A percentile compares a stretch with the other conserved stretches of the same genome.
These are phyloP conservation scores for Penicillium janthinellum DNA, from an alignment of 2,329 filamentous ascomycete species.

Conservation along the genomic window DNA sequence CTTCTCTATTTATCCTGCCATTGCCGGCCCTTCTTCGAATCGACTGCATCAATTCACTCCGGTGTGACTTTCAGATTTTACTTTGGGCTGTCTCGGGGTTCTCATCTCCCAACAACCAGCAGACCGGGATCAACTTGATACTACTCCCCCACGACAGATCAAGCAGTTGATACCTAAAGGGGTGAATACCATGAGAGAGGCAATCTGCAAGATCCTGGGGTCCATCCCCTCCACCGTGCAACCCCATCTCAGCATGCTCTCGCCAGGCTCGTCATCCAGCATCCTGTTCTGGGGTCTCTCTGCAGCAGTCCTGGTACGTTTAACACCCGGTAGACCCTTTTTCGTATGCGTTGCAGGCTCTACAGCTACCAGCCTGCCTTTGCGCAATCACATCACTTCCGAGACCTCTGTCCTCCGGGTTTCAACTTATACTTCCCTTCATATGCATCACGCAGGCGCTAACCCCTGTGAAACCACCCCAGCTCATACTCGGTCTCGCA, in stretches of 20 bases:
- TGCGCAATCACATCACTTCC: not conserved
- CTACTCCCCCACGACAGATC: not conserved
- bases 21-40: not conserved
- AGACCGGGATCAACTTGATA: not conserved
- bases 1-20: not conserved
- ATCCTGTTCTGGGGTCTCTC: slow-evolving; percentile 17
- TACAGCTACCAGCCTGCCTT: slow-evolving; percentile 5
- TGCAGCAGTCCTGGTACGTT: slow-evolving; percentile 25
- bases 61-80: slow-evolving; percentile 3
- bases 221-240: not conserved
- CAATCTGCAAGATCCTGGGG: slow-evolving; percentile 5
- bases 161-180: not conserved
- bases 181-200: slow-evolving; percentile 17
- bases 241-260: slow-evolving; percentile 13
- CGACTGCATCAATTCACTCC: not conserved
- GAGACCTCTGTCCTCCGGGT: not conserved
- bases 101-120: not conserved
- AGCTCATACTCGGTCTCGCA: slow-evolving; percentile 5
- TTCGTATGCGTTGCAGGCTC: slow-evolving; percentile 16
- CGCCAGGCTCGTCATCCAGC: slow-evolving; percentile 7
- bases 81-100: not conserved
- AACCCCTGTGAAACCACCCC: not conserved
- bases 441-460: not conserved
- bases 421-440: not conserved
- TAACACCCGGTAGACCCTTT: slow-evolving; percentile 17